Evolutionary conservation across 192 early-diverging fungal genomes (phyloP), one percentile per base, ranked within the genome.

Genomic region (Fimicolochytrium jonesii): DNA sequence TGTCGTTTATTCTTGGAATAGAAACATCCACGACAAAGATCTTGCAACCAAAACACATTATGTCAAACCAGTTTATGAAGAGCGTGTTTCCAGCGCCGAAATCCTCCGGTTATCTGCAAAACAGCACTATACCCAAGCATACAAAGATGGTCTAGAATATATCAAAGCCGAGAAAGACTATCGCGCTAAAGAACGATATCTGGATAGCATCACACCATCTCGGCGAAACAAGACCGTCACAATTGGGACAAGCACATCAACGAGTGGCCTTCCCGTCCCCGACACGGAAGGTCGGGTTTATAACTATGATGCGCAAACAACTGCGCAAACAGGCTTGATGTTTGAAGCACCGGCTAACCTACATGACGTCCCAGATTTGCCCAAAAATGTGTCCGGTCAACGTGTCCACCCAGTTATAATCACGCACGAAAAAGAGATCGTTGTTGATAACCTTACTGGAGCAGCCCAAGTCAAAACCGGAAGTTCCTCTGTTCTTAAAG

Each of bases 111-210:
- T 61, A 1, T 61, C 59, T 1, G 59, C 42, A 18, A 28, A 18
- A 9, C 45, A 29, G 31, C 59, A 48, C 18, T 23, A 10, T 0
- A 63, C 61, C 0, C 51, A 63, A 29, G 61, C 56, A 2, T 58
- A 58, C 39, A 45, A 4, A 20, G 56, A 58, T 44, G 56, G 37
- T n/a, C 1, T 58, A 2, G 61, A 63, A 25, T 63, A 37, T 53
- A 10, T 63, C 23, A 13, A 34, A 28, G 61, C 61, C 5, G 61
- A 63, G 25, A 47, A 53, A 25, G 61, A 51, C 26, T 52, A 53
- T 41, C 1, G 59, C 20, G 13, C 20, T 18, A 55, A 55, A 34
- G 22, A 55, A 2, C 18, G 30, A 3, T 55, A 58, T 44, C 11
- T 58, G 2, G 56, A 58, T 4, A 1, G 1, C 0, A 29, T 58